Percentiles rank a stretch among this genome's conserved stretches.
Evolutionary conservation across 441 rosid genomes (phyloP).

Genomic region (Erodium moschatum): DNA sequence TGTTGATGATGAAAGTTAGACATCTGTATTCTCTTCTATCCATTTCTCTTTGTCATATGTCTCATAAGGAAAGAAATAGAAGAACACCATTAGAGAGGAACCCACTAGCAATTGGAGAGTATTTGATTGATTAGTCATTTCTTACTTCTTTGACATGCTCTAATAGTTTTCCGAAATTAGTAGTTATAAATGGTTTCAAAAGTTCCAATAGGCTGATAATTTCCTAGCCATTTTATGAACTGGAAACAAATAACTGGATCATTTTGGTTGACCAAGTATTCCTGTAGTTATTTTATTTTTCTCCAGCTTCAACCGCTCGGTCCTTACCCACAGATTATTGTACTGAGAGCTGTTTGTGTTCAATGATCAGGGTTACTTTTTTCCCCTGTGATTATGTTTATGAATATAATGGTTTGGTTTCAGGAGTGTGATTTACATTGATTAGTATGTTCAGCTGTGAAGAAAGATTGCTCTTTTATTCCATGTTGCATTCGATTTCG

Average conservation of each 20-base stretch:
- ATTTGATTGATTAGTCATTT: not conserved
- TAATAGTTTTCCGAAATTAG: too few relatives aligned
- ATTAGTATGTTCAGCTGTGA: not conserved
- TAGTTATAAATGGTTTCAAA: too few relatives aligned
- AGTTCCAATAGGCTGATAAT: too few relatives aligned
- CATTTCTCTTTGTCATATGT: not conserved
- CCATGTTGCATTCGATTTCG: too few relatives aligned
- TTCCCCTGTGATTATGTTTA: not conserved
- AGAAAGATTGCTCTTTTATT: not conserved
- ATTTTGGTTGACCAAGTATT: not conserved
- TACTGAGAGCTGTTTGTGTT: not conserved
- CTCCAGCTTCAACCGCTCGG: not conserved
- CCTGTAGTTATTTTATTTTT: not conserved
- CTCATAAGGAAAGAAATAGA: not conserved
- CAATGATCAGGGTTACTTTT: not conserved
- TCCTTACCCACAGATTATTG: not conserved
- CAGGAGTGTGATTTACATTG: not conserved
- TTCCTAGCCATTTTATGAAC: too few relatives aligned
- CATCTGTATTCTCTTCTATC: not conserved
- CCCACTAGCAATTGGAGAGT: not conserved
- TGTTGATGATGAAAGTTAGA: conserved; percentile 72
- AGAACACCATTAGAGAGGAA: not conserved
- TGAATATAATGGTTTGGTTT: not conserved
- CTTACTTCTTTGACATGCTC: not conserved
- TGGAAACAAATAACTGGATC: not conserved